Conservation (phyloP, 331 rosid genomes). For the Quercus tomentella region DNA sequence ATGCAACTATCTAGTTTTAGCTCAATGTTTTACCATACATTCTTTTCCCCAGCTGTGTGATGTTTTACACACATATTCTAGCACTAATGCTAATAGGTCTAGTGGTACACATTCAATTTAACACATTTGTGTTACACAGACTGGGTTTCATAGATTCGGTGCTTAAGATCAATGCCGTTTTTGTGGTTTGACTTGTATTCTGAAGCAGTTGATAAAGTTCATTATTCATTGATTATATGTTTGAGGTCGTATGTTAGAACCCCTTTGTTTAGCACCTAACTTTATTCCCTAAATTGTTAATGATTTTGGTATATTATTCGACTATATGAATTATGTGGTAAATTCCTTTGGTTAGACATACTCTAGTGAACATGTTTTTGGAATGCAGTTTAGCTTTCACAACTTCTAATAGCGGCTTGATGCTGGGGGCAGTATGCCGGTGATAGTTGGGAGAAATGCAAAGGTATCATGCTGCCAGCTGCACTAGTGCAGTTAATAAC, state of each 20-base stretch:
- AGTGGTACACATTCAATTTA: not conserved
- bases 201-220: slow-evolving; percentile 19
- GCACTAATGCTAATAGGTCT: not conserved
- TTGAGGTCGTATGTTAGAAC: slow-evolving; percentile 7
- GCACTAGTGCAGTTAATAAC: slow-evolving; percentile 97
- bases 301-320: not conserved
- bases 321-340: slow-evolving; percentile 2
- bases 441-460: slow-evolving; percentile 91
- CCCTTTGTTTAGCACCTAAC: not conserved
- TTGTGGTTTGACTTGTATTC: slow-evolving; percentile 7
- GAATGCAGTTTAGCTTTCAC: slow-evolving; percentile 38
- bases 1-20: not conserved
- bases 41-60: not conserved
- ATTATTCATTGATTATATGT: slow-evolving; percentile 2
- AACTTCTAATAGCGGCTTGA: slow-evolving; percentile 46
- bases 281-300: slow-evolving; percentile 1
- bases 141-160: not conserved
- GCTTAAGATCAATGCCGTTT: not conserved
- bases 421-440: slow-evolving; percentile 94
- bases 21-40: not conserved
- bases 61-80: slow-evolving; percentile 1
- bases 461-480: slow-evolving; percentile 82
- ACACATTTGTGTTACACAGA: not conserved
- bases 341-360: slow-evolving; percentile 15
- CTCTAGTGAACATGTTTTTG: slow-evolving; percentile 19